Percentiles rank a stretch among this genome's conserved stretches.
phyloP scores from a whole-genome alignment of 73 alveolate species.

The Tetrahymena borealis region DNA sequence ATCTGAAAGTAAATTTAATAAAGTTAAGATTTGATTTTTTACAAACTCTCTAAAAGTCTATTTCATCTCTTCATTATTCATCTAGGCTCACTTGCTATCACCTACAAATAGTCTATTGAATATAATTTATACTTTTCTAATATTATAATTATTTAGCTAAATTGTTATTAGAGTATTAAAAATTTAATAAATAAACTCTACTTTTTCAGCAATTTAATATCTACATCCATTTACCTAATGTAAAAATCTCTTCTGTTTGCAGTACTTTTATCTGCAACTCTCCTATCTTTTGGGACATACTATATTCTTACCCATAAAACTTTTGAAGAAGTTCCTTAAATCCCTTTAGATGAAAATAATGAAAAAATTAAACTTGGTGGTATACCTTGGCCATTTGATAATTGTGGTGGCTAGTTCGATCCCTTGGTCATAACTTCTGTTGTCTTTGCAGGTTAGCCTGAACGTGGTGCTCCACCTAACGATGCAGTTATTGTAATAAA shows the following conservation, averaged over 20 bases:
- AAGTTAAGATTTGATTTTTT: not conserved
- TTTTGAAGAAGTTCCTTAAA: not conserved
- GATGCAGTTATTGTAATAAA: not conserved
- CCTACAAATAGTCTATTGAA: too few relatives aligned
- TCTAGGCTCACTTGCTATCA: too few relatives aligned
- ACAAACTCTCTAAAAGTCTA: too few relatives aligned
- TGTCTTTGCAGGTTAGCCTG: not conserved
- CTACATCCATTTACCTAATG: not conserved
- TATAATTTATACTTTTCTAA: too few relatives aligned
- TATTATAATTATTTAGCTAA: too few relatives aligned
- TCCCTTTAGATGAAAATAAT: not conserved
- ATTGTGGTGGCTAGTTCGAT: not conserved
- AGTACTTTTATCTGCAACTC: not conserved
- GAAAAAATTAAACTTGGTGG: not conserved
- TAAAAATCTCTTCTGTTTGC: not conserved
- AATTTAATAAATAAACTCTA: too few relatives aligned
- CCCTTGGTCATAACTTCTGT: not conserved
- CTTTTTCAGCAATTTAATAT: not conserved
- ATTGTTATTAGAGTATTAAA: too few relatives aligned
- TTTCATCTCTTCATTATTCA: too few relatives aligned
- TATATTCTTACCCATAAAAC: not conserved
- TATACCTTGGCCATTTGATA: not conserved
- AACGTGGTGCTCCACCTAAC: not conserved
- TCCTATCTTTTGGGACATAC: not conserved
- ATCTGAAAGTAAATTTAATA: not conserved